These are phyloP conservation scores for Ustilago hordei DNA, from an alignment of 1,284 basidiomycete species.

Conservation along the genomic window DNA sequence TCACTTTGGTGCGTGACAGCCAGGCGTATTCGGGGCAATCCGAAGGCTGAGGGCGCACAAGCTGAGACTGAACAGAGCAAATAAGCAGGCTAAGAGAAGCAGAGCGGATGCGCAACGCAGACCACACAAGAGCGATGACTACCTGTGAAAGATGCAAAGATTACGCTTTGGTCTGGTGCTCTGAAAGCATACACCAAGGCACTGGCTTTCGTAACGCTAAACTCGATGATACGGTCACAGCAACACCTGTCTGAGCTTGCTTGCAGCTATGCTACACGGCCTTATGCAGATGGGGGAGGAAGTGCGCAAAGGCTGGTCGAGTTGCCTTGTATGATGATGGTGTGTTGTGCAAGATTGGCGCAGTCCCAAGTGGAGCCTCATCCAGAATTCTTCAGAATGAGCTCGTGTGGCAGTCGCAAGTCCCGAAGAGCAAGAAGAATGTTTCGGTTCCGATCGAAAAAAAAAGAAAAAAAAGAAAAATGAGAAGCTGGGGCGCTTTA, in stretches of 20 bases:
- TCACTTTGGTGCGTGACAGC: neutral
- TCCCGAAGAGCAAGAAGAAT: neutral
- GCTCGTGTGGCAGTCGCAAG: constrained; percentile 8
- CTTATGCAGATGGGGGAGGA: neutral
- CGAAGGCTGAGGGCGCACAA: constrained; percentile 13
- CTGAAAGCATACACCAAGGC: constrained; percentile 10
- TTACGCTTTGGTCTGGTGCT: constrained; percentile 8
- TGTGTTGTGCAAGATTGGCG: neutral
- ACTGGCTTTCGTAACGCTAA: neutral
- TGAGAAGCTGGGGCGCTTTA: neutral
- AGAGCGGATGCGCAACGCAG: constrained; percentile 20
- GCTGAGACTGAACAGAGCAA: constrained; percentile 5
- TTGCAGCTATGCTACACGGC: neutral
- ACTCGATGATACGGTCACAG: neutral
- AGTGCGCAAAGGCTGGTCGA: neutral
- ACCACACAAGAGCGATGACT: constrained; percentile 17
- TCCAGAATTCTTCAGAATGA: neutral
- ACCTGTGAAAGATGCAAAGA: constrained; percentile 14
- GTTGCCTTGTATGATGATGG: constrained; percentile 10
- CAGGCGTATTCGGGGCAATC: neutral
- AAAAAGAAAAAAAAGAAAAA: neutral
- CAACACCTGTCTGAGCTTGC: neutral
- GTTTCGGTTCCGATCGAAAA: constrained; percentile 11
- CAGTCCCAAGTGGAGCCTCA: neutral
- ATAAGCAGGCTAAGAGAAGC: constrained; percentile 13